Conservation (phyloP, 768 basidiomycete genomes). For the Suillus lakei region DNA sequence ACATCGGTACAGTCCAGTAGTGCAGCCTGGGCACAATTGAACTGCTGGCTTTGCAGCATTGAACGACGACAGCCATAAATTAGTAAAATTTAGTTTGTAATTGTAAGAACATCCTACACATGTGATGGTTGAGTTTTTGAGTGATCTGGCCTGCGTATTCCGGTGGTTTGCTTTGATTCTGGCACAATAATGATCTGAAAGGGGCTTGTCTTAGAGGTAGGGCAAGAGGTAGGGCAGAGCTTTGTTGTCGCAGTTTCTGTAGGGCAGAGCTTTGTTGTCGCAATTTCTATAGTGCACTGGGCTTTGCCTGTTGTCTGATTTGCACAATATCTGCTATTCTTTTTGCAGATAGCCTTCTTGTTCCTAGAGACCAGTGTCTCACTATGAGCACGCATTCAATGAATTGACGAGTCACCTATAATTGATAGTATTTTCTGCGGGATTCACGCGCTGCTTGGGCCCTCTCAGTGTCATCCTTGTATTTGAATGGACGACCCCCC, state of each 20-base stretch:
- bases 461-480: not conserved
- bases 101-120: not conserved
- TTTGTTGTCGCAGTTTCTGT: not conserved
- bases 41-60: not conserved
- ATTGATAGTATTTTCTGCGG: not conserved
- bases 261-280: too few relatives aligned
- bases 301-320: slow-evolving; percentile 4
- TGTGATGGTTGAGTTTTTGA: slow-evolving; percentile 7
- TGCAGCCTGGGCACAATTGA: not conserved
- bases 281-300: not conserved
- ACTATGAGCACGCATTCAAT: not conserved
- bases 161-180: slow-evolving; percentile 1
- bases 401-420: not conserved
- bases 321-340: slow-evolving; percentile 15
- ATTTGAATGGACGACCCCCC: not conserved
- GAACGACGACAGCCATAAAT: not conserved
- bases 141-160: not conserved
- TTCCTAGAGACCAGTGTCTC: not conserved
- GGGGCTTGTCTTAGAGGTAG: not conserved
- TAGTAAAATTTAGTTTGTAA: not conserved
- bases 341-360: slow-evolving; percentile 3
- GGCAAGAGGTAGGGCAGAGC: not conserved
- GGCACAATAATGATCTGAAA: not conserved
- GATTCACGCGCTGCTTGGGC: not conserved
- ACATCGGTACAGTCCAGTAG: slow-evolving; percentile 1